Base-by-base conservation (phyloP, 1,284 basidiomycete species). In the Ceratobasidium sp. region DNA sequence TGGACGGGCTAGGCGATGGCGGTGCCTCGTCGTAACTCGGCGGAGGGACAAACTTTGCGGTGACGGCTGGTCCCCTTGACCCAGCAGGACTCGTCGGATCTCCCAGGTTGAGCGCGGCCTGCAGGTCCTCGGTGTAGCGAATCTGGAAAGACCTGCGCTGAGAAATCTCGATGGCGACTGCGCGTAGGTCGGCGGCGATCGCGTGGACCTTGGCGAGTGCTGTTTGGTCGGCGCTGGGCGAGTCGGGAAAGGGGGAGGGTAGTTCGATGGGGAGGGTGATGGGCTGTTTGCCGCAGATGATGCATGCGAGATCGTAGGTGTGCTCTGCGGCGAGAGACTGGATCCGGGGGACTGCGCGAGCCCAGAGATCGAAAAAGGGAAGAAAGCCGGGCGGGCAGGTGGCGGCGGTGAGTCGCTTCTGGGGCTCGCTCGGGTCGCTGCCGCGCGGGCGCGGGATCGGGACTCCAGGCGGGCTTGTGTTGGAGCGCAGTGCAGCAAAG, bases 121-220 rank as follows among this genome's bases (percentile, higher is more conserved):
- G 91, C 2, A 94, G 79, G 78, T 92, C 92, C 3, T 80, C 78
- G 0, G 87, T 87, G 77, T 91, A 93, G 8, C 90, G 83, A 74
- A 91, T 86, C 78, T 93, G 92, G 80, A 94, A 94, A 0, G 90
- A 88, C n/a, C 92, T 82, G 3, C 92, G 81, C 79, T 92, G 91
- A 73, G 89, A 90, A 75, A 92, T 92, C 76, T 92, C 91, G 67
- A 92, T 92, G 0, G 91, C 89, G 0, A 93, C 89, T 0, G 90
- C 89, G 18, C 90, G 85, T 14, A 93, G 80, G 80, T 92, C 90
- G 0, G 89, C 89, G 4, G 91, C 86, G 67, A 93, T 88, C 0
- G 89, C 88, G 9, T 82, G 81, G 14, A 91, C 77, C 0, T 80
- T 76, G 1, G 80, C 78, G 30, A 70, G 67, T 30, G 41, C 41